Evolutionary conservation across 2,329 filamentous ascomycete species (phyloP), one percentile per base, ranked within the genome.

Genomic region (Talaromyces verruculosus): DNA sequence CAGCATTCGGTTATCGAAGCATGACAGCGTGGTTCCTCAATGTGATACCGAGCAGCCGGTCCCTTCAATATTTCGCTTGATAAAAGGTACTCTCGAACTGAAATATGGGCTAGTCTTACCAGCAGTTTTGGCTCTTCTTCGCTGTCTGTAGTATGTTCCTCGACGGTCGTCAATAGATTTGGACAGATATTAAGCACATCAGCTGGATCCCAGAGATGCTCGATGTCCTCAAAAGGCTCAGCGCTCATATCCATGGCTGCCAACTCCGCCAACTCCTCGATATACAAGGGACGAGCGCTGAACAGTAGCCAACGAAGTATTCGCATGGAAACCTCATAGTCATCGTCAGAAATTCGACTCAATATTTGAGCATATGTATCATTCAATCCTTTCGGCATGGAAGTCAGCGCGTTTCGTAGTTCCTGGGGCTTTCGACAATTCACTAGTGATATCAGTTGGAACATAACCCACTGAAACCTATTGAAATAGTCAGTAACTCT

Each of bases 391-490:
- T 64, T 49, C 0, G 65, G 65, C 43, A 67, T 57, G 30, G 41
- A 64, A 0, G n/a, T 19, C 10, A 67, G 65, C 10, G 41, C 61
- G 19, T 61, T 35, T 39, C 61, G 65, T 64, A 67, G 17, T 41
- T 67, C 41, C 13, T 22, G 35, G 7, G 55, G 61, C 1, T 43
- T 45, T 28, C 45, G 57, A 35, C 65, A 67, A 13, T 60, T 51
- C 10, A 35, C 45, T 1, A 67, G 19, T 30, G 51, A 55, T 57
- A 55, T 19, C 15, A 67, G 41, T n/a, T 67, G 65, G 19, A 43
- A 67, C 45, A 47, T 41, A 5, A 67, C 65, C 65, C 65, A 67
- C 30, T 64, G 65, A 25, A 67, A 67, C 65, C 65, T 67, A 13
- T 39, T 13, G 1, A 39, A 1, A 35, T 22, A 41, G 45, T 49